These are phyloP conservation scores for Cordyceps pruinosa DNA, from an alignment of 2,329 filamentous ascomycete species.

Conservation along the genomic window DNA sequence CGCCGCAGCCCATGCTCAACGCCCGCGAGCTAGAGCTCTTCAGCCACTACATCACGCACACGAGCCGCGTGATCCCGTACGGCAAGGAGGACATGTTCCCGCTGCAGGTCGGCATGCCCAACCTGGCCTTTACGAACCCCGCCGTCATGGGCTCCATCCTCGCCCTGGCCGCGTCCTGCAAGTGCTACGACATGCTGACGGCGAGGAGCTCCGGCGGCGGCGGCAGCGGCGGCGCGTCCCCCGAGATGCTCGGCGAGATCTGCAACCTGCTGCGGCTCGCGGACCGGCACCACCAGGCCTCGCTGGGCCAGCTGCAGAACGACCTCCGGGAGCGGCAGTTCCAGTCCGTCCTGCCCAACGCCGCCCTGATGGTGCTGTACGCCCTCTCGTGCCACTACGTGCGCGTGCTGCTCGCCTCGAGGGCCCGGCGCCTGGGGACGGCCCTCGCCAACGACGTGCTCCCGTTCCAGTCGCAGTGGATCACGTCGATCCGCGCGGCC, in stretches of 20 bases:
- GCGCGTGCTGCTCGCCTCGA: constrained; percentile 27
- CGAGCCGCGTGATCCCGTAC: constrained; percentile 29
- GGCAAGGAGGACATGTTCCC: constrained; percentile 33
- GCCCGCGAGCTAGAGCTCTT: constrained; percentile 30
- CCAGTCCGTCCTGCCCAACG: constrained; percentile 31
- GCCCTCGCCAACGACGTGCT: constrained; percentile 21
- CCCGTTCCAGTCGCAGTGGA: constrained; percentile 31
- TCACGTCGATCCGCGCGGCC: constrained; percentile 30
- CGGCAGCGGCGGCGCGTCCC: background rate
- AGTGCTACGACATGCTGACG: constrained; percentile 30
- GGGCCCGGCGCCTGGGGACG: constrained; percentile 15
- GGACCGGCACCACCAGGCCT: constrained; percentile 30
- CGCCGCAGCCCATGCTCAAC: background rate
- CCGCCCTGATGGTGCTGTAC: constrained; percentile 36
- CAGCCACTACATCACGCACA: constrained; percentile 35
- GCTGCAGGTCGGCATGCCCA: constrained; percentile 35
- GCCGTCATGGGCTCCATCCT: constrained; percentile 36
- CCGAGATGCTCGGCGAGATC: constrained; percentile 9
- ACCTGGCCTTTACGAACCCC: constrained; percentile 31
- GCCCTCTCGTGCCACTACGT: constrained; percentile 31
- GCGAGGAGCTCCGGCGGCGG: background rate
- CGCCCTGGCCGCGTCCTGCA: constrained; percentile 34
- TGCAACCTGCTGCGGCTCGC: constrained; percentile 22
- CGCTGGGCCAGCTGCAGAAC: constrained; percentile 30
- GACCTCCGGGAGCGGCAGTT: constrained; percentile 26